Percentiles rank a stretch among this genome's conserved stretches.
phyloP scores from a whole-genome alignment of 2,329 filamentous ascomycete species.

The Pseudogymnoascus sp. region DNA sequence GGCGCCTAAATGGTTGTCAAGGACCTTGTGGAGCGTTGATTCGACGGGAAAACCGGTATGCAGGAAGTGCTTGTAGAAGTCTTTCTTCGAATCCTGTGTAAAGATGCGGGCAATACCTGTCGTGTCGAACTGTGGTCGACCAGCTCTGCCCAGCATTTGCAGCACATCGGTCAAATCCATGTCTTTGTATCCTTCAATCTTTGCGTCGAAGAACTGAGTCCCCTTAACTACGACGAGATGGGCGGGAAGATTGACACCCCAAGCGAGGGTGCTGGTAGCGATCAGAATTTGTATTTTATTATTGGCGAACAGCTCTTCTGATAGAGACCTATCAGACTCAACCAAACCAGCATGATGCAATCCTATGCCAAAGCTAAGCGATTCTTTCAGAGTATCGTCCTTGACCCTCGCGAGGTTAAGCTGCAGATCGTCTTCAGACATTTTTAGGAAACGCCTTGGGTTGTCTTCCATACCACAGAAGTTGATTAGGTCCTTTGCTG shows the following conservation, averaged over 20 bases:
- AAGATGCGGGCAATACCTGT: constrained; percentile 96
- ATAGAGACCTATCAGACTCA: constrained; percentile 82
- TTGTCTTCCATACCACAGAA: constrained; percentile 98
- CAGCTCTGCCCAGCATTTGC: constrained; percentile 94
- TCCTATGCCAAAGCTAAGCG: constrained; percentile 94
- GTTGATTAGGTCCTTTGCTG: constrained; percentile 93
- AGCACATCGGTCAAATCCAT: constrained; percentile 98
- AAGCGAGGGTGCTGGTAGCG: constrained; percentile 90
- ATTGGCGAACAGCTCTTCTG: constrained; percentile 90
- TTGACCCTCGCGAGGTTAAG: constrained; percentile 84
- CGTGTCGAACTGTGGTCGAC: constrained; percentile 90
- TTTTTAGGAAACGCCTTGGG: constrained; percentile 81
- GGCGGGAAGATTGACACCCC: constrained; percentile 95
- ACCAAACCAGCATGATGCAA: constrained; percentile 95
- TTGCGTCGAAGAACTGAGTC: constrained; percentile 96
- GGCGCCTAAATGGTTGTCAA: constrained; percentile 93
- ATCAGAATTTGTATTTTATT: constrained; percentile 98
- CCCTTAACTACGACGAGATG: constrained; percentile 97
- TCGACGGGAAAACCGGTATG: constrained; percentile 98
- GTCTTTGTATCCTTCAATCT: constrained; percentile 94
- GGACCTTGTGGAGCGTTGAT: constrained; percentile 87
- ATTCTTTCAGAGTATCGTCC: constrained; percentile 84
- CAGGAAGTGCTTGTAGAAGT: constrained; percentile 98
- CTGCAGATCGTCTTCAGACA: constrained; percentile 90
- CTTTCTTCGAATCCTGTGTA: constrained; percentile 94